phyloP scores from a whole-genome alignment of 2,329 filamentous ascomycete genomes.

The Botrytis byssoidea region DNA sequence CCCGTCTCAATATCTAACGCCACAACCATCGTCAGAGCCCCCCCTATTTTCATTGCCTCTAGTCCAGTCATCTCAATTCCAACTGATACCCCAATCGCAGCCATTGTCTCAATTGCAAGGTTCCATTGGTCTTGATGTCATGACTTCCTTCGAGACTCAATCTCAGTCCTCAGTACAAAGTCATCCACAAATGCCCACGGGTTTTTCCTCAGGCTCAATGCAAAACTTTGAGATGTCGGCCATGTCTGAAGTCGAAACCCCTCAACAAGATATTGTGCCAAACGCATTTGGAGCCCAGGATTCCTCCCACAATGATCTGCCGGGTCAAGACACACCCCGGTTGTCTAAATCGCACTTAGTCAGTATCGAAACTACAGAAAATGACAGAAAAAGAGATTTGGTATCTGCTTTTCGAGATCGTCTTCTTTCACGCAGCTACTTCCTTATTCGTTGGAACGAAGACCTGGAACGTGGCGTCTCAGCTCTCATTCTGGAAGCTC shows the following conservation, averaged over 20 bases:
- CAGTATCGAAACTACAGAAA: background rate
- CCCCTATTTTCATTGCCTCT: background rate
- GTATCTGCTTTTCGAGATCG: background rate
- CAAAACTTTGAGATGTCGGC: background rate
- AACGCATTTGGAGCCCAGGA: background rate
- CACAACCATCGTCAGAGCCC: background rate
- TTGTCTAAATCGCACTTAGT: background rate
- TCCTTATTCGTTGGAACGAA: background rate
- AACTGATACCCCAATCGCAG: background rate
- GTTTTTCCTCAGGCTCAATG: background rate
- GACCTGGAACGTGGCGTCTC: background rate
- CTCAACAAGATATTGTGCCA: too few relatives aligned
- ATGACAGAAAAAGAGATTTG: background rate
- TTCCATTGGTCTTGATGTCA: background rate
- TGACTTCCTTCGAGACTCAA: background rate
- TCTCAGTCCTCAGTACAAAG: background rate
- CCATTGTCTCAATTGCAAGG: background rate
- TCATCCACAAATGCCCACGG: background rate
- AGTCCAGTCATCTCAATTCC: background rate
- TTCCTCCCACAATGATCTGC: background rate
- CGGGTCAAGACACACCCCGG: background rate
- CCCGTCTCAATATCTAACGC: background rate
- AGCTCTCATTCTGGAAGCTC: background rate
- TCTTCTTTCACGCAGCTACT: background rate
- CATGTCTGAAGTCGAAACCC: background rate